Percentiles rank a stretch among this genome's conserved stretches.
Conservation (phyloP, 805 yeast genomes). For the Metschnikowia proteae region DNA sequence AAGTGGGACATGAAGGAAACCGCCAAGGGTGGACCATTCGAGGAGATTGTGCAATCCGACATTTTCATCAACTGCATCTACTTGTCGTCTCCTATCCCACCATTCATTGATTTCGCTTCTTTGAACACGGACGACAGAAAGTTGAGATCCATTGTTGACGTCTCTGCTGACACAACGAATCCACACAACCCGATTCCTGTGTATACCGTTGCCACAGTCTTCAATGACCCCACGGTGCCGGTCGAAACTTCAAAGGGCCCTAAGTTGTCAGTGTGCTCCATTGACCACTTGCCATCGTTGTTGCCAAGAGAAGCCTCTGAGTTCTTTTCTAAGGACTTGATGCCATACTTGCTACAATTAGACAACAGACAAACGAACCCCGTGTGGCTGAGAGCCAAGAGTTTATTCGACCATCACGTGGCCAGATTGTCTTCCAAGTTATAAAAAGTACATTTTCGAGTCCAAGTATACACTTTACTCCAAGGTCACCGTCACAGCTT, state of each 20-base stretch:
- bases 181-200: constrained; percentile 98
- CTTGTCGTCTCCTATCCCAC: constrained; percentile 88
- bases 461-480: constrained; percentile 37
- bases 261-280: constrained; percentile 84
- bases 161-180: constrained; percentile 97
- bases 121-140: constrained; percentile 68
- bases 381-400: constrained; percentile 89
- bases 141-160: constrained; percentile 91
- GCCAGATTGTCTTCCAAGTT: constrained; percentile 48
- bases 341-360: constrained; percentile 84
- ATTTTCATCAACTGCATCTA: constrained; percentile 95
- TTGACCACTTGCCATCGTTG: constrained; percentile 93
- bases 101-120: constrained; percentile 70
- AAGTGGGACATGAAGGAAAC: constrained; percentile 99
- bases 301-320: constrained; percentile 98
- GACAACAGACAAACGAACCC: constrained; percentile 79
- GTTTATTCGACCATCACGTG: constrained; percentile 79
- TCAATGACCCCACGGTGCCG: constrained; percentile 82
- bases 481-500: constrained; percentile 48
- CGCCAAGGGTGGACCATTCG: constrained; percentile 94
- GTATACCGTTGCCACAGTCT: constrained; percentile 83
- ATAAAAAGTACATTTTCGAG: not conserved
- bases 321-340: constrained; percentile 77
- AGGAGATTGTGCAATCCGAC: constrained; percentile 83
- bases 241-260: constrained; percentile 82